Percentiles rank a stretch among this genome's conserved stretches.
phyloP scores from a whole-genome alignment of 2,329 filamentous ascomycete species.

The Diaporthe citriasiana region DNA sequence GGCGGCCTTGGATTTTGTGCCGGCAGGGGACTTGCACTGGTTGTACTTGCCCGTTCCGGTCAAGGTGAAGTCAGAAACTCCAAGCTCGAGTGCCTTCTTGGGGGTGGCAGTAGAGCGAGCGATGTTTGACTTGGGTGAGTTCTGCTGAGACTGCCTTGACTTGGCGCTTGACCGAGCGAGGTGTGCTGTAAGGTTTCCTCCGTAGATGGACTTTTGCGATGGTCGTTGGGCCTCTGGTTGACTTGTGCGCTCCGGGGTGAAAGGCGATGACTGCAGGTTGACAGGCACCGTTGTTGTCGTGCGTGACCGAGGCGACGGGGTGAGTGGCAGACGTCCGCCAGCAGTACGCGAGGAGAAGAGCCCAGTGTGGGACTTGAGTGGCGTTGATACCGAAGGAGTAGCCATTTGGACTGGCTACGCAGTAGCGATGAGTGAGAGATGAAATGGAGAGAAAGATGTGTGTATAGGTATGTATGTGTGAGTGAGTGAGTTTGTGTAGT shows the following conservation, averaged over 20 bases:
- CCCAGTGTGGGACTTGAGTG: constrained; percentile 93
- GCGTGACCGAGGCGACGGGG: constrained; percentile 84
- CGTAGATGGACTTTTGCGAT: constrained; percentile 80
- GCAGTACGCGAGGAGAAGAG: constrained; percentile 94
- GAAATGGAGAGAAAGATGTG: background rate
- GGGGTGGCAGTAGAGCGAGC: constrained; percentile 79
- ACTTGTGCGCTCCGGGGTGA: constrained; percentile 76
- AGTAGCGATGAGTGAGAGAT: constrained; percentile 49
- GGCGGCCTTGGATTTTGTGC: constrained; percentile 63
- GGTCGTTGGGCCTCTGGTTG: constrained; percentile 64
- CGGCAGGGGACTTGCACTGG: constrained; percentile 72
- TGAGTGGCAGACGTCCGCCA: constrained; percentile 94
- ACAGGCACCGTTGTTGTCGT: constrained; percentile 58
- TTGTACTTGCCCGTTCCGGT: constrained; percentile 80
- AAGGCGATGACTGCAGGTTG: constrained; percentile 78
- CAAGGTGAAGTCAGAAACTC: constrained; percentile 92
- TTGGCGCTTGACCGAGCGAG: constrained; percentile 79
- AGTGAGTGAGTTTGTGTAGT: constrained; percentile 14
- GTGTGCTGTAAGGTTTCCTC: constrained; percentile 83
- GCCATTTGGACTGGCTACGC: constrained; percentile 75
- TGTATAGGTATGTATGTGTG: background rate
- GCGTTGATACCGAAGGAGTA: constrained; percentile 84
- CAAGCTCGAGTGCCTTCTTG: constrained; percentile 86
- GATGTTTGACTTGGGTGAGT: constrained; percentile 98
- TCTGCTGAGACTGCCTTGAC: constrained; percentile 80